Conservation (phyloP, 495 filamentous ascomycete genomes). For the Schizothecium vesticola region DNA sequence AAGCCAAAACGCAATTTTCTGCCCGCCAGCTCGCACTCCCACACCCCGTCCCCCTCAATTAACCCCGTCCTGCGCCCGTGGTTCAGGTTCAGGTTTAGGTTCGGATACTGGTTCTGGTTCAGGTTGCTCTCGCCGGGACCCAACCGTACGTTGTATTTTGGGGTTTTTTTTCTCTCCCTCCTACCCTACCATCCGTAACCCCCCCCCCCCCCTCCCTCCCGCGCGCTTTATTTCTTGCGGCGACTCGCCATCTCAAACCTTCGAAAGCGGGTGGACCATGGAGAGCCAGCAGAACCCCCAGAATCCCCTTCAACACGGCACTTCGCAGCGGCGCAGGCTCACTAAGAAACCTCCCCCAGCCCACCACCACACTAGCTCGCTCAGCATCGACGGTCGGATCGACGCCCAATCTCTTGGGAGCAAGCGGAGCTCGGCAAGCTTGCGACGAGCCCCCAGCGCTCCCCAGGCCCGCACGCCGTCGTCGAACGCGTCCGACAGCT, state of each 20-base stretch:
- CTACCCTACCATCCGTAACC: not conserved
- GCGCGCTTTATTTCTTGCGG: not conserved
- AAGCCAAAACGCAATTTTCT: slow-evolving; percentile 29
- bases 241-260: not conserved
- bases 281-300: slow-evolving; percentile 28
- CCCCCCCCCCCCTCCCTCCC: not conserved
- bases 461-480: slow-evolving; percentile 40
- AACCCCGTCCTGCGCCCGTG: slow-evolving; percentile 15
- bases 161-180: slow-evolving; percentile 15
- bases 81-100: not conserved
- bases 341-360: slow-evolving; percentile 51
- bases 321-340: slow-evolving; percentile 45
- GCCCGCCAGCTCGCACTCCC: slow-evolving; percentile 18
- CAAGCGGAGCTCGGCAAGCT: slow-evolving; percentile 51
- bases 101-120: not conserved
- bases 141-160: slow-evolving; percentile 14
- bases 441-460: slow-evolving; percentile 67
- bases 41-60: slow-evolving; percentile 17
- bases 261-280: slow-evolving; percentile 25
- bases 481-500: slow-evolving; percentile 39
- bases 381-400: slow-evolving; percentile 41
- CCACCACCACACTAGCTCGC: slow-evolving; percentile 35
- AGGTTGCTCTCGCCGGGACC: slow-evolving; percentile 13
- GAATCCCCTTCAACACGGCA: slow-evolving; percentile 28
- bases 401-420: slow-evolving; percentile 49